Conservation (phyloP, 176 grass and related monocot genomes). For the Eremochloa ophiuroides region DNA sequence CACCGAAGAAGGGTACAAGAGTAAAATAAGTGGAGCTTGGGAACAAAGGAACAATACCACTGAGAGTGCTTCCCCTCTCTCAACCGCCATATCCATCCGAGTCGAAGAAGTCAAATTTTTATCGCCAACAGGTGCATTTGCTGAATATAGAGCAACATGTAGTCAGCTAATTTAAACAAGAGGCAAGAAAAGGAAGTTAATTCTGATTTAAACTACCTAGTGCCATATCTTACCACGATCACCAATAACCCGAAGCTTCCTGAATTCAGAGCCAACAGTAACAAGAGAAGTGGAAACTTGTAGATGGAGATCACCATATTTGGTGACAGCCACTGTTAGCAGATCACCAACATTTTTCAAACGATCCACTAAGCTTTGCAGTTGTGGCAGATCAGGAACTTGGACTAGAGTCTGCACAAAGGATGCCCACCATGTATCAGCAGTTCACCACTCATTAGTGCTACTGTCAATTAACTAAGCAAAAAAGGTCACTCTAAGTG, state of each 20-base stretch:
- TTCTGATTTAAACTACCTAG: background rate
- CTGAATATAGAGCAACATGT: constrained; percentile 34
- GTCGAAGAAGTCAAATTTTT: constrained; percentile 62
- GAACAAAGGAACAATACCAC: constrained; percentile 47
- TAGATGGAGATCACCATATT: constrained; percentile 85
- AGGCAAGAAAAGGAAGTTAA: background rate
- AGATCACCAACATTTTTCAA: constrained; percentile 82
- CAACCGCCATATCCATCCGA: constrained; percentile 81
- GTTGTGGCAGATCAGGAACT: constrained; percentile 75
- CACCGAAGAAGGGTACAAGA: background rate
- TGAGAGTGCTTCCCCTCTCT: constrained; percentile 73
- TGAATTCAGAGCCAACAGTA: constrained; percentile 83
- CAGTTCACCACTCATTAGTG: background rate
- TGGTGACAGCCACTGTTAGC: constrained; percentile 69
- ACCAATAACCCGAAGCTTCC: constrained; percentile 75
- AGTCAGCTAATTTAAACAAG: background rate
- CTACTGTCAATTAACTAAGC: constrained; percentile 1
- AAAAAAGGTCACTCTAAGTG: background rate
- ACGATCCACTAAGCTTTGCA: constrained; percentile 86
- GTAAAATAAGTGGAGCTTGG: background rate
- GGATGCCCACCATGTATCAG: constrained; percentile 8
- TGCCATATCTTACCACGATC: constrained; percentile 41
- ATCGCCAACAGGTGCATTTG: constrained; percentile 52
- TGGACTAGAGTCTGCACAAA: constrained; percentile 83
- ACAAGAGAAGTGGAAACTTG: constrained; percentile 83